A percentile compares a stretch with the other conserved stretches of the same genome.
These are phyloP conservation scores for Hansenula lynferdii DNA, from an alignment of 1,139 yeast genomes.

Conservation along the genomic window DNA sequence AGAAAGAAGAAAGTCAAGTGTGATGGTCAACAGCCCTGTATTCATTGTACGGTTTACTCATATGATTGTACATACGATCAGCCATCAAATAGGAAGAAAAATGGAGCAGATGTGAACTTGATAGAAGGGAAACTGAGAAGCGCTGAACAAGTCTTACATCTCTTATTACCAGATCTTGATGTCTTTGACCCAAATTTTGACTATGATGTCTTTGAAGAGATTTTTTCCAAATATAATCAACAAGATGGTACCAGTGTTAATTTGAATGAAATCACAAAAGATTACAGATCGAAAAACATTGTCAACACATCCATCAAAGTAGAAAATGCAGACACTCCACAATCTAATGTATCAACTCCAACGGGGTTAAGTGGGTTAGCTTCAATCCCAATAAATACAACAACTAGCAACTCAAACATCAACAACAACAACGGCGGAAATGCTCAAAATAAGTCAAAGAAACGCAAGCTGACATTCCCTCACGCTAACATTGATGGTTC, in stretches of 20 bases:
- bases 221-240: slow-evolving; percentile 3
- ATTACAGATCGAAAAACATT: slow-evolving; percentile 7
- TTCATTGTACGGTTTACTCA: slow-evolving; percentile 87
- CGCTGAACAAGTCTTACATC: slow-evolving; percentile 33
- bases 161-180: slow-evolving; percentile 47
- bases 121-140: slow-evolving; percentile 30
- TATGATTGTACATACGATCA: slow-evolving; percentile 73
- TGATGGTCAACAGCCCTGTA: slow-evolving; percentile 91
- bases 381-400: neutral
- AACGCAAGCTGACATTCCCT: slow-evolving; percentile 13
- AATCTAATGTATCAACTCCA: neutral
- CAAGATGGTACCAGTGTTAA: slow-evolving; percentile 3
- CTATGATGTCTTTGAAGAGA: slow-evolving; percentile 37
- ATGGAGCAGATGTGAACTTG: slow-evolving; percentile 29
- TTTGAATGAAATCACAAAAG: slow-evolving; percentile 6
- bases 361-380: slow-evolving; percentile 2
- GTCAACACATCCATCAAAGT: neutral
- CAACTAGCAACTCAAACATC: neutral
- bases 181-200: slow-evolving; percentile 44
- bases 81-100: slow-evolving; percentile 59
- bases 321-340: neutral
- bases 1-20: slow-evolving; percentile 83
- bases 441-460: slow-evolving; percentile 8
- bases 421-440: neutral
- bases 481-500: slow-evolving; percentile 31